These are phyloP conservation scores for Geum urbanum DNA, from an alignment of 306 rosid genomes.

Conservation along the genomic window DNA sequence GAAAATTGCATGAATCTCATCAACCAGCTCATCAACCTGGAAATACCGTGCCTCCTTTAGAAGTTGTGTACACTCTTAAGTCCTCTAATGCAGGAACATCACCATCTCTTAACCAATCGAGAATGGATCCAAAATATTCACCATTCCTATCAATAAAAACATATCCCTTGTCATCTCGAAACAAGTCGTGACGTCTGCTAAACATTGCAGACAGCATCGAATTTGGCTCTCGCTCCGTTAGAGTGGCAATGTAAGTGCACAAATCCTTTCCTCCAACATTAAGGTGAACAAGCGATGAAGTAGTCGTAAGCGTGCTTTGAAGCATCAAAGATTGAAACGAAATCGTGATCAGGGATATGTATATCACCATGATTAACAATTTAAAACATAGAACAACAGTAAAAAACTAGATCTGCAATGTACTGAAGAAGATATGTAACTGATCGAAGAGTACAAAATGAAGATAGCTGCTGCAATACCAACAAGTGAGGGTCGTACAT, in stretches of 20 bases:
- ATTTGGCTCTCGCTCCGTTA: conserved; percentile 59
- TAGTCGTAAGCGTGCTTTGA: no score
- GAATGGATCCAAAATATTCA: background rate
- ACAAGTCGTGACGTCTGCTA: conserved; percentile 74
- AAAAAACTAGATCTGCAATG: no score
- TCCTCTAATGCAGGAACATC: background rate
- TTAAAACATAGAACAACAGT: no score
- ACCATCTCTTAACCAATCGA: background rate
- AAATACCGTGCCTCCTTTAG: background rate
- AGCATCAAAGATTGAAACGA: no score
- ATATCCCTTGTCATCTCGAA: conserved; percentile 21
- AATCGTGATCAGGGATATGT: no score
- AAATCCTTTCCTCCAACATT: background rate
- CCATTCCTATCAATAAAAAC: background rate
- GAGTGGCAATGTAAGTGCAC: conserved; percentile 35
- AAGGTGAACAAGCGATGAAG: background rate
- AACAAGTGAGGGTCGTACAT: no score
- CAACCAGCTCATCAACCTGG: background rate
- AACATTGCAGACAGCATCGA: conserved; percentile 38
- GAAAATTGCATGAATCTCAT: background rate
- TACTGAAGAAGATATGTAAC: no score
- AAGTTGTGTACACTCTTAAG: background rate
- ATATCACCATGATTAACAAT: no score
- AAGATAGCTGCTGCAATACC: no score
- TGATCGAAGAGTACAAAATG: no score